Evolutionary conservation across 805 yeast genomes (phyloP).

Genomic region (Kazachstania martiniae): DNA sequence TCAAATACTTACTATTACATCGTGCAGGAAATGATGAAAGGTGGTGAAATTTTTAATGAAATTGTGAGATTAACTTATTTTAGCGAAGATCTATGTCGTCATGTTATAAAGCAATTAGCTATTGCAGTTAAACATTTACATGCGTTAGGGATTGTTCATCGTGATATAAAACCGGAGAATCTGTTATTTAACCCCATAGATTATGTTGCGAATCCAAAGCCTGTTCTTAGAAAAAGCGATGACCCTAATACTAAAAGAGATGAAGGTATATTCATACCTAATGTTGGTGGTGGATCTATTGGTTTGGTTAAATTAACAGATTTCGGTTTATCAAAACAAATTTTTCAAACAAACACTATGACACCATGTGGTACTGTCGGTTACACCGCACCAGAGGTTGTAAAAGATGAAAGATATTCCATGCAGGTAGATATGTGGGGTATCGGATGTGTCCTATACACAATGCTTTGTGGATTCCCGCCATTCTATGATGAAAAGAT

Average conservation of each 20-base stretch:
- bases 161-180: slow-evolving; percentile 79
- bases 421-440: slow-evolving; percentile 99
- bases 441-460: slow-evolving; percentile 88
- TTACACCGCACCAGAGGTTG: slow-evolving; percentile 97
- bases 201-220: slow-evolving; percentile 31
- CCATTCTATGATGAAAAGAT: slow-evolving; percentile 78
- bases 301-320: slow-evolving; percentile 89
- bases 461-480: slow-evolving; percentile 92
- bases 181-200: slow-evolving; percentile 54
- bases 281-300: slow-evolving; percentile 86
- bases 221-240: slow-evolving; percentile 47
- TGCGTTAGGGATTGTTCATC: slow-evolving; percentile 67
- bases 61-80: slow-evolving; percentile 58
- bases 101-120: slow-evolving; percentile 53
- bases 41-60: slow-evolving; percentile 67
- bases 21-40: slow-evolving; percentile 61
- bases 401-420: slow-evolving; percentile 83
- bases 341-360: slow-evolving; percentile 79
- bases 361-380: slow-evolving; percentile 99
- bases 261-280: slow-evolving; percentile 75
- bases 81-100: slow-evolving; percentile 53
- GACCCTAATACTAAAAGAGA: slow-evolving; percentile 61
- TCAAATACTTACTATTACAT: slow-evolving; percentile 51
- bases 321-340: slow-evolving; percentile 86
- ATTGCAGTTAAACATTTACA: slow-evolving; percentile 60